Conservation (phyloP, 2,329 filamentous ascomycete genomes). For the Bipolaris oryzae region DNA sequence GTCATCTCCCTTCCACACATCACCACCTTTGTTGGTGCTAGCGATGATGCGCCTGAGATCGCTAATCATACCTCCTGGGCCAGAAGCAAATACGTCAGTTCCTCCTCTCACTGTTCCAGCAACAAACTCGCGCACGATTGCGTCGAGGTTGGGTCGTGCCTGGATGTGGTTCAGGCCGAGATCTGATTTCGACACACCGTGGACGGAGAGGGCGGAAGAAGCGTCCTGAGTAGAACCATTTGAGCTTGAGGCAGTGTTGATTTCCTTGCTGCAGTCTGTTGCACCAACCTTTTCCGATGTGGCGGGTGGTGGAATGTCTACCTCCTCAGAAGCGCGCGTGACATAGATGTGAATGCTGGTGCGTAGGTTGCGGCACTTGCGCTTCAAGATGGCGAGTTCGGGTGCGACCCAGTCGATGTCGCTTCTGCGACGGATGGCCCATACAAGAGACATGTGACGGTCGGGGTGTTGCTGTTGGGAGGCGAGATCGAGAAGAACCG, state of each 20-base stretch:
- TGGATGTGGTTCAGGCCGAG: slow-evolving; percentile 34
- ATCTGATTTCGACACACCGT: slow-evolving; percentile 39
- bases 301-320: slow-evolving; percentile 20
- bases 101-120: slow-evolving; percentile 29
- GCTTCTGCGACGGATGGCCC: slow-evolving; percentile 41
- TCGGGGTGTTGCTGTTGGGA: slow-evolving; percentile 30
- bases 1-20: slow-evolving; percentile 44
- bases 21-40: slow-evolving; percentile 34
- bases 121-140: slow-evolving; percentile 33
- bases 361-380: slow-evolving; percentile 32
- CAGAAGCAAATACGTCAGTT: slow-evolving; percentile 42
- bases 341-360: slow-evolving; percentile 43
- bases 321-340: slow-evolving; percentile 36
- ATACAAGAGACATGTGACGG: slow-evolving; percentile 42
- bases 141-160: slow-evolving; percentile 29
- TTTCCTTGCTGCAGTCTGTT: slow-evolving; percentile 30
- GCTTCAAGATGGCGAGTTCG: slow-evolving; percentile 42
- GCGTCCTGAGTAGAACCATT: slow-evolving; percentile 25
- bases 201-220: slow-evolving; percentile 34
- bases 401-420: slow-evolving; percentile 46
- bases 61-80: slow-evolving; percentile 42
- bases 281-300: slow-evolving; percentile 27
- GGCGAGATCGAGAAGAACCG: slow-evolving; percentile 40
- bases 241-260: slow-evolving; percentile 23
- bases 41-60: slow-evolving; percentile 43